Evolutionary conservation across 2,329 filamentous ascomycete genomes (phyloP).

Genomic region (Calonectria pseudoturangicola): DNA sequence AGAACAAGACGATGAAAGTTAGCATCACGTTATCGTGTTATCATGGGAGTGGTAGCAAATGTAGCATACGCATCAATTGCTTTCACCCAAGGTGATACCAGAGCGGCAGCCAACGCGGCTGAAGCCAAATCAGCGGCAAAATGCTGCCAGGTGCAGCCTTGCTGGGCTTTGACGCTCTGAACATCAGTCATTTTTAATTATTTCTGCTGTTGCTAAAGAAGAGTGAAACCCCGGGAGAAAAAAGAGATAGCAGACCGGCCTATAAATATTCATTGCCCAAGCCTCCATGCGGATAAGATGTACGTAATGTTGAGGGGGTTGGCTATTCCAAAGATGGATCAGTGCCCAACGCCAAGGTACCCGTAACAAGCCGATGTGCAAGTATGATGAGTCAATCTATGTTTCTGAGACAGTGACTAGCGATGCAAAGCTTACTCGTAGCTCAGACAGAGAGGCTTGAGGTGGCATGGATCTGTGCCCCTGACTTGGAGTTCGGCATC

Average conservation of each 20-base stretch:
- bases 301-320: constrained; percentile 31
- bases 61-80: constrained; percentile 52
- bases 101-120: constrained; percentile 50
- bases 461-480: constrained; percentile 4
- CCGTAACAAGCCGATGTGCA: constrained; percentile 29
- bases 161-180: constrained; percentile 49
- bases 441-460: background rate
- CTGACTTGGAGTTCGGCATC: constrained; percentile 23
- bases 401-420: constrained; percentile 13
- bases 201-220: constrained; percentile 3
- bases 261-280: constrained; percentile 20
- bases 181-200: constrained; percentile 49
- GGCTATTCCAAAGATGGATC: constrained; percentile 15
- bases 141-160: constrained; percentile 51
- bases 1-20: constrained; percentile 13
- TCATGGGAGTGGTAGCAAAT: background rate
- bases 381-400: constrained; percentile 7
- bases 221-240: background rate
- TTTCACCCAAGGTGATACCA: constrained; percentile 54
- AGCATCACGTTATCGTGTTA: constrained; percentile 6
- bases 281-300: constrained; percentile 3
- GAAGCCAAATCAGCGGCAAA: constrained; percentile 51
- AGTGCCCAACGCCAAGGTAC: background rate
- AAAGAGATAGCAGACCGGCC: background rate
- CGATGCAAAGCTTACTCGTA: constrained; percentile 10